Percentiles rank a stretch among this genome's conserved stretches.
Conservation (phyloP, 768 basidiomycete species). For the Tricholoma terreum region DNA sequence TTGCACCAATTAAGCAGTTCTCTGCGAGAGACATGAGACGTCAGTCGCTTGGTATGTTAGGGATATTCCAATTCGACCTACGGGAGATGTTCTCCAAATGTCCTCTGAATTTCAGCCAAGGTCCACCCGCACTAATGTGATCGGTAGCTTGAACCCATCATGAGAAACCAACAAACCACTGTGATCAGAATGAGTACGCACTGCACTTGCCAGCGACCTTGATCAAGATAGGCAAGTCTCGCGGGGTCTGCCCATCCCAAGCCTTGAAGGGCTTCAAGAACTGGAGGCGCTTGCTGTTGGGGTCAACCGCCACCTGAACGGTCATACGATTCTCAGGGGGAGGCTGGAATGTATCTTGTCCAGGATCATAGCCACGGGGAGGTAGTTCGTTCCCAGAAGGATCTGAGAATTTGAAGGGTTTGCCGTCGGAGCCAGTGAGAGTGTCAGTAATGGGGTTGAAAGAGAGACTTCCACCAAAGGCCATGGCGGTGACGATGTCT, state of each 20-base stretch:
- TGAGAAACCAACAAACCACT: slow-evolving; percentile 1
- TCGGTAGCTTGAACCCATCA: slow-evolving; percentile 59
- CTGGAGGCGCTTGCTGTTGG: slow-evolving; percentile 87
- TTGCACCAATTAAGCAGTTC: slow-evolving; percentile 97
- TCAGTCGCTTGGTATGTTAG: not conserved
- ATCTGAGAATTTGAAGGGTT: slow-evolving; percentile 94
- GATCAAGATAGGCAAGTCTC: slow-evolving; percentile 90
- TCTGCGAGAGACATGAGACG: slow-evolving; percentile 43
- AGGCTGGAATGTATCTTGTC: slow-evolving; percentile 95
- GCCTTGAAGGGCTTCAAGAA: slow-evolving; percentile 83
- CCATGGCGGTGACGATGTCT: slow-evolving; percentile 94
- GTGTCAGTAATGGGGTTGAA: slow-evolving; percentile 97
- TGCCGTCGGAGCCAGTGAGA: slow-evolving; percentile 87
- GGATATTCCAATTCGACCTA: slow-evolving; percentile 31
- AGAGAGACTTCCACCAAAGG: slow-evolving; percentile 88
- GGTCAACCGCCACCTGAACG: slow-evolving; percentile 83
- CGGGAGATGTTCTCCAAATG: slow-evolving; percentile 98
- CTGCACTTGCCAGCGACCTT: slow-evolving; percentile 99
- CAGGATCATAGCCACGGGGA: slow-evolving; percentile 93
- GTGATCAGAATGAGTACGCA: slow-evolving; percentile 36
- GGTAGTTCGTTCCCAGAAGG: slow-evolving; percentile 92
- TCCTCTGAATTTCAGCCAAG: slow-evolving; percentile 99
- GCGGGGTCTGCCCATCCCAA: slow-evolving; percentile 92
- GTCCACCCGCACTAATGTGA: slow-evolving; percentile 96
- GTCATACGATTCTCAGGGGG: slow-evolving; percentile 82